A percentile compares a stretch with the other conserved stretches of the same genome.
Evolutionary conservation across 176 grass and related monocot species (phyloP).

Genomic region (Eragrostis nindensis): DNA sequence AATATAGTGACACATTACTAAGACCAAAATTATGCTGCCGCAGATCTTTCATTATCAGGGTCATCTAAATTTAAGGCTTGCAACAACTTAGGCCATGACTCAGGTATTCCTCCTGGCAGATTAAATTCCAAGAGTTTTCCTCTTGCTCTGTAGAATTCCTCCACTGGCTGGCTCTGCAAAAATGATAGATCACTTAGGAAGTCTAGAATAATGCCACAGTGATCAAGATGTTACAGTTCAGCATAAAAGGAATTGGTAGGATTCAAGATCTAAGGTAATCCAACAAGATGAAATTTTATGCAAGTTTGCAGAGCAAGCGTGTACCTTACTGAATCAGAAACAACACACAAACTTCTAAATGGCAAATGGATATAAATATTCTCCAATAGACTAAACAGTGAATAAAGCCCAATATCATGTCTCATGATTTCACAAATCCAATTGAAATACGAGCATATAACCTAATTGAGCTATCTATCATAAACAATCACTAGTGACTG

Average conservation of each 20-base stretch:
- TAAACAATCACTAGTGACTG: background rate
- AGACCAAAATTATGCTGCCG: slow-evolving; percentile 54
- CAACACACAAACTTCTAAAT: background rate
- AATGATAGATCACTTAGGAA: background rate
- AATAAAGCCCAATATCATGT: background rate
- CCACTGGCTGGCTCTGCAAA: slow-evolving; percentile 80
- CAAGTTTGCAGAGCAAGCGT: background rate
- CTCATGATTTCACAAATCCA: background rate
- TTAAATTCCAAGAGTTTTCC: slow-evolving; percentile 88
- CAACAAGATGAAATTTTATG: background rate
- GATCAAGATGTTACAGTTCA: background rate
- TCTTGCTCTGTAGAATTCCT: slow-evolving; percentile 77
- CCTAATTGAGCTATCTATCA: background rate
- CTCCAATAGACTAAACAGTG: background rate
- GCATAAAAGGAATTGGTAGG: background rate
- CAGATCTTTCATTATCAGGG: slow-evolving; percentile 61
- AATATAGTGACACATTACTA: background rate
- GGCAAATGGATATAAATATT: background rate
- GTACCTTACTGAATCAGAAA: background rate
- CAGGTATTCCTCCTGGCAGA: slow-evolving; percentile 74
- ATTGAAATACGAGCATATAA: background rate
- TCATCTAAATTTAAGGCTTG: slow-evolving; percentile 75
- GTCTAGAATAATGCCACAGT: background rate
- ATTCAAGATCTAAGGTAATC: background rate
- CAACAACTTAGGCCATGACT: slow-evolving; percentile 93